Percentiles rank a stretch among this genome's conserved stretches.
Conservation (phyloP, 495 filamentous ascomycete genomes). For the Daldinia caldariorum region DNA sequence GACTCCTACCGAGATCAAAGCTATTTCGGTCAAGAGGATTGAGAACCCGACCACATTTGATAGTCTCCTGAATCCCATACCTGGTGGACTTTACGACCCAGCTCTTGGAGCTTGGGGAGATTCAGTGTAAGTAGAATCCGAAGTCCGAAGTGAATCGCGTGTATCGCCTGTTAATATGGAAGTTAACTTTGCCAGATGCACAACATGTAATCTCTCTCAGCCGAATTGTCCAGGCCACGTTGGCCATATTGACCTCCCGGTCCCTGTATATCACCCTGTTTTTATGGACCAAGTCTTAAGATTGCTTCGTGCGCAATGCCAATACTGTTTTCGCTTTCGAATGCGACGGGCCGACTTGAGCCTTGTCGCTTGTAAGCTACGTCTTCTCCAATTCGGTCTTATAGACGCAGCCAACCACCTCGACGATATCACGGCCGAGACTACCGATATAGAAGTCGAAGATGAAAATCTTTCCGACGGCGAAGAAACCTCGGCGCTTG, state of each 20-base stretch:
- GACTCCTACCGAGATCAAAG: conserved; percentile 80
- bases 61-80: conserved; percentile 81
- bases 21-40: conserved; percentile 90
- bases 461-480: conserved; percentile 44
- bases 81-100: conserved; percentile 90
- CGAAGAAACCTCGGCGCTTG: conserved; percentile 42
- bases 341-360: conserved; percentile 77
- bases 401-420: conserved; percentile 76
- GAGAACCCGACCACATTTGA: conserved; percentile 91
- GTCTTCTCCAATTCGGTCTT: conserved; percentile 84
- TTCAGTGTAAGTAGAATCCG: conserved; percentile 67
- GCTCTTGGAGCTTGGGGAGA: conserved; percentile 92
- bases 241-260: conserved; percentile 94
- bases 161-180: conserved; percentile 17
- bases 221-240: conserved; percentile 89
- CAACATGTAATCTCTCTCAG: conserved; percentile 83
- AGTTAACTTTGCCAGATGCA: conserved; percentile 69
- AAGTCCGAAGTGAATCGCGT: background rate
- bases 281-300: conserved; percentile 91
- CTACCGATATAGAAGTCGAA: conserved; percentile 40
- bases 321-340: conserved; percentile 86
- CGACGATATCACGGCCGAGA: conserved; percentile 59
- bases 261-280: conserved; percentile 89
- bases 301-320: conserved; percentile 84
- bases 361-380: conserved; percentile 83